Evolutionary conservation across 768 basidiomycete genomes (phyloP), one percentile per base, ranked within the genome.

Genomic region (Lepiota subincarnata): DNA sequence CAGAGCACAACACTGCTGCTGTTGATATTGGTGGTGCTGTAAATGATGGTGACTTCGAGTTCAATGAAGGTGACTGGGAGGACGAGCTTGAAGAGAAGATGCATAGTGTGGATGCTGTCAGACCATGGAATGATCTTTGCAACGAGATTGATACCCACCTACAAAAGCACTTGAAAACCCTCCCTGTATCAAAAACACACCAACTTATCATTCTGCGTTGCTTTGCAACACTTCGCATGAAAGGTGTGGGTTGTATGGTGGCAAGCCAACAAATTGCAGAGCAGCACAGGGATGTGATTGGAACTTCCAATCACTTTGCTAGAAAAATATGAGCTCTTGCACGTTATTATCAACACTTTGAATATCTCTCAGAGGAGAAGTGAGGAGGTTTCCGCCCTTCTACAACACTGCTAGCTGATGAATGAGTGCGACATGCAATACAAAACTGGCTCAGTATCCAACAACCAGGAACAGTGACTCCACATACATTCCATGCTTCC

Each of bases 211-310:
- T 71, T 28, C 45, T 73, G 10, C 41, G 52, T 10, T 67, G 66
- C 48, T 73, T 73, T 63, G 63, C 67, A 18, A 73, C 65, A 5
- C 46, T 73, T 0, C 56, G 52, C 3, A 39, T 73, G n/a, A 71
- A 71, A 45, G 67, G 68, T 3, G 4, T 56, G 11, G 22, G 50
- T 2, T 37, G 50, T 0, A 69, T 71, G 14, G 40, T 52, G 1
- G 69, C 68, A n/a, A 72, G 72, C 38, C 8, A 55, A 1, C 57
- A 68, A 48, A 68, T 73, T 63, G 69, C 70, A n/a, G 11, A 26
- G 0, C 70, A 71, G 47, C 73, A 68, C 69, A 66, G 68, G 50
- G 63, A 31, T 16, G 31, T 24, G 34, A 60, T 60, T 1, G 41
- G 56, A 26, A 65, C 64, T 0, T 53, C n/a, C n/a, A n/a, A n/a